Percentiles rank a stretch among this genome's conserved stretches.
These are phyloP conservation scores for Ogataea salicorniae DNA, from an alignment of 805 yeast species.

Conservation along the genomic window DNA sequence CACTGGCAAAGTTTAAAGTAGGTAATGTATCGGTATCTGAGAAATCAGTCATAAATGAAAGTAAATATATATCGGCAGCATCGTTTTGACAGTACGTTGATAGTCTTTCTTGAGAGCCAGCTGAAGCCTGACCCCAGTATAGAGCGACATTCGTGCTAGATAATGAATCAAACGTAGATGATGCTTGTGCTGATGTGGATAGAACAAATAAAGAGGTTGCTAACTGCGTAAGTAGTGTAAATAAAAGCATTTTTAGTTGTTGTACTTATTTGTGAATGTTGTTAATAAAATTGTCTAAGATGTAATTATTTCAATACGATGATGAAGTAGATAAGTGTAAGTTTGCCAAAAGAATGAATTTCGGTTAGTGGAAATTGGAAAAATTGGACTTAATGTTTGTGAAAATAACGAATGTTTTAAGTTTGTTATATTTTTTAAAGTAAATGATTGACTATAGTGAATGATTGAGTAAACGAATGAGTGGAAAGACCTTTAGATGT, in stretches of 20 bases:
- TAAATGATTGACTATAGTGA: too few relatives aligned
- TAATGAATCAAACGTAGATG: conserved; percentile 25
- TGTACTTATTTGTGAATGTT: neutral
- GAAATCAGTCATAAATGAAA: conserved; percentile 66
- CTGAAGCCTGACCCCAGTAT: conserved; percentile 88
- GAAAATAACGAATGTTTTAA: too few relatives aligned
- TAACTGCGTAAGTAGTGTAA: conserved; percentile 2
- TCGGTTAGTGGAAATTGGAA: too few relatives aligned
- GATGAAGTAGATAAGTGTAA: too few relatives aligned
- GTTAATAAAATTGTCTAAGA: neutral
- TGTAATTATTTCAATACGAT: too few relatives aligned
- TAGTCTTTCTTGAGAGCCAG: conserved; percentile 47
- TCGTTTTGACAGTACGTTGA: conserved; percentile 61
- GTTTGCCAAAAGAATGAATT: too few relatives aligned
- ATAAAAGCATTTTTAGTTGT: conserved; percentile 1
- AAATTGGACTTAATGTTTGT: too few relatives aligned
- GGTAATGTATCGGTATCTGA: conserved; percentile 37
- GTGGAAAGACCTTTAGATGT: too few relatives aligned
- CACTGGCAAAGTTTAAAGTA: conserved; percentile 54
- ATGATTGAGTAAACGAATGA: too few relatives aligned
- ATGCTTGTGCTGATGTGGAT: conserved; percentile 13
- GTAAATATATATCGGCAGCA: conserved; percentile 63
- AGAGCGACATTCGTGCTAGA: conserved; percentile 61
- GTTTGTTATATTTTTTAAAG: too few relatives aligned
- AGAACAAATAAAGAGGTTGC: conserved; percentile 7